phyloP scores from a whole-genome alignment of 495 filamentous ascomycete species.

The Trichodelitschia bisporula region DNA sequence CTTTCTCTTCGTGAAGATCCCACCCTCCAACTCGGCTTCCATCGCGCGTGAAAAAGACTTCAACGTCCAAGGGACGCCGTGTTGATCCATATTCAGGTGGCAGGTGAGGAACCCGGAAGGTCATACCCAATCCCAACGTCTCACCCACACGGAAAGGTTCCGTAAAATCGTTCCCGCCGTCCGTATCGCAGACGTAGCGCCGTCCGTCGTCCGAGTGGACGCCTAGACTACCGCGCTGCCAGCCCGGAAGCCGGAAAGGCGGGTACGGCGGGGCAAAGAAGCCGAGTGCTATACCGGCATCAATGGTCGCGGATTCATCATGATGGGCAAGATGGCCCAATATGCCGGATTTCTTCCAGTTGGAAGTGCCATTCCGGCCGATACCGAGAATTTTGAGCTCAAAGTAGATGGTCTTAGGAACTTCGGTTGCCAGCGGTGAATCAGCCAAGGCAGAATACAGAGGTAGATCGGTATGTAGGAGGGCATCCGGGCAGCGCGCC shows the following conservation, averaged over 20 bases:
- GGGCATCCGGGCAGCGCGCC: conserved; percentile 20
- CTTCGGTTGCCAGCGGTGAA: conserved; percentile 34
- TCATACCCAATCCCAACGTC: conserved; percentile 46
- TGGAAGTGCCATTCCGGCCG: conserved; percentile 2
- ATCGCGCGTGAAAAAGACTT: conserved; percentile 60
- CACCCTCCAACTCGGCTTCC: conserved; percentile 40
- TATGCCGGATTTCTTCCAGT: too few species aligned
- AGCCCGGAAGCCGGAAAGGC: conserved; percentile 66
- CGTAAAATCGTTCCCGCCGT: conserved; percentile 57
- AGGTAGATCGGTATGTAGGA: conserved; percentile 43
- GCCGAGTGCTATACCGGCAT: conserved; percentile 48
- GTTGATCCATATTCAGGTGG: conserved; percentile 9
- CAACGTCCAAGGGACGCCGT: conserved; percentile 16
- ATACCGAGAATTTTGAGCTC: conserved; percentile 37
- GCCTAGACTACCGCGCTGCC: conserved; percentile 67
- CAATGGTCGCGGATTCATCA: conserved; percentile 15
- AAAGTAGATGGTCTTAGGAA: conserved; percentile 45
- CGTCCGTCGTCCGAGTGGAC: conserved; percentile 84
- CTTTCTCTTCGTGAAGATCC: conserved; percentile 67
- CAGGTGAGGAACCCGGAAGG: conserved; percentile 21
- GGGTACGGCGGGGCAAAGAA: conserved; percentile 68
- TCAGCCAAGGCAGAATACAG: conserved; percentile 47
- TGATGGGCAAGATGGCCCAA: background rate
- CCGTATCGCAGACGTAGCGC: conserved; percentile 64
- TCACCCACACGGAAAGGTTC: conserved; percentile 26